Evolutionary conservation across 2,329 filamentous ascomycete species (phyloP).

Genomic region (Phialophora macrospora): DNA sequence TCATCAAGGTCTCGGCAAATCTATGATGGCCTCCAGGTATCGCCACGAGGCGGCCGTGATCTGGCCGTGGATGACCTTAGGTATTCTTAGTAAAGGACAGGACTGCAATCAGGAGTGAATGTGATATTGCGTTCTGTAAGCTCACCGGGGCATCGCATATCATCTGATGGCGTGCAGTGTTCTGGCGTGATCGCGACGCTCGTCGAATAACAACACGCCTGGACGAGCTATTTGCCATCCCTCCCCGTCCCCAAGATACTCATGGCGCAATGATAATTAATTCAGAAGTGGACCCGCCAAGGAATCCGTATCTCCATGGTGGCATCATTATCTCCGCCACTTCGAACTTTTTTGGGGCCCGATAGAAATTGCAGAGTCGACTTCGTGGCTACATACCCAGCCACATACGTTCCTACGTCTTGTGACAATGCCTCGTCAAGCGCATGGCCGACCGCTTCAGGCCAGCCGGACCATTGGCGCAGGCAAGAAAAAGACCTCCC

Average conservation of each 20-base stretch:
- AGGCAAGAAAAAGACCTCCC: constrained; percentile 43
- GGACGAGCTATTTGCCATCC: too few species aligned
- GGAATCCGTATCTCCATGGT: not conserved
- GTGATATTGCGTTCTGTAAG: not conserved
- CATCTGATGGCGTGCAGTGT: not conserved
- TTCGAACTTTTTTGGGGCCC: constrained; percentile 3
- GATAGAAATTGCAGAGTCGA: not conserved
- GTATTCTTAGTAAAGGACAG: not conserved
- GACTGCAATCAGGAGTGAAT: not conserved
- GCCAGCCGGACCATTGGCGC: constrained; percentile 40
- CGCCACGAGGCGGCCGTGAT: not conserved
- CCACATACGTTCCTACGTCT: not conserved
- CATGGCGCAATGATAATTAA: not conserved
- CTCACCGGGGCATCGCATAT: not conserved
- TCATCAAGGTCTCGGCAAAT: constrained; percentile 8
- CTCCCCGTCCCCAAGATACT: not conserved
- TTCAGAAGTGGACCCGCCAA: constrained; percentile 3
- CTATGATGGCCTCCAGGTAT: constrained; percentile 1
- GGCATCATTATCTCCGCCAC: constrained; percentile 1
- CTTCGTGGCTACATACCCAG: not conserved
- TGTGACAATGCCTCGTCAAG: constrained; percentile 37
- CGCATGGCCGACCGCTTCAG: constrained; percentile 41
- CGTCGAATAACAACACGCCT: too few species aligned
- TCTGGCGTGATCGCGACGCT: not conserved
- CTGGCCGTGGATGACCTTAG: not conserved